Percentiles rank a stretch among this genome's conserved stretches.
Conservation (phyloP, 169 alveolate genomes). For the Perkinsus chesapeaki region DNA sequence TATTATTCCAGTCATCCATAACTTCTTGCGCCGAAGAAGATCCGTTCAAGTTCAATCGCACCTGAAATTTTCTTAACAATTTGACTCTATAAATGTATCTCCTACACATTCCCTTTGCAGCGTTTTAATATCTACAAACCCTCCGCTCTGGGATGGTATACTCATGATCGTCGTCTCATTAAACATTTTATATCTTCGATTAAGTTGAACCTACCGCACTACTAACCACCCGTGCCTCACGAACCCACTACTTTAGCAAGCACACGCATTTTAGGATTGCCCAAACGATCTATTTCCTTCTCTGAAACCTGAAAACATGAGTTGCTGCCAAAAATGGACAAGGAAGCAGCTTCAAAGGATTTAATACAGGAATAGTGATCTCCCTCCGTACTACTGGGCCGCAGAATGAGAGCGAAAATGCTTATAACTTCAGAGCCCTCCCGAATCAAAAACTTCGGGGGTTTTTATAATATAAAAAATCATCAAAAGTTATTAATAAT, state of each 20-base stretch:
- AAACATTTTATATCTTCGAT: background rate
- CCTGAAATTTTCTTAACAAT: too few relatives aligned
- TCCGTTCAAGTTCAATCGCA: background rate
- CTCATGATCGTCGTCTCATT: background rate
- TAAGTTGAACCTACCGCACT: background rate
- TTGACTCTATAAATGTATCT: too few relatives aligned
- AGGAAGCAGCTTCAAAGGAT: too few relatives aligned
- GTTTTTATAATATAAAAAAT: too few relatives aligned
- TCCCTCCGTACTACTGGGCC: too few relatives aligned
- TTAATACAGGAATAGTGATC: too few relatives aligned
- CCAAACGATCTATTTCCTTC: background rate
- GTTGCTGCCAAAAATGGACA: too few relatives aligned
- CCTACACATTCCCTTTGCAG: background rate
- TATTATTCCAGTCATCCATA: background rate
- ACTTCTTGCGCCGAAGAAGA: background rate
- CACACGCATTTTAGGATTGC: background rate
- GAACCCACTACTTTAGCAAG: background rate
- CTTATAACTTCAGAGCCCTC: too few relatives aligned
- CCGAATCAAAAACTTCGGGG: too few relatives aligned
- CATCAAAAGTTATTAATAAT: too few relatives aligned
- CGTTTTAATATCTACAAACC: background rate
- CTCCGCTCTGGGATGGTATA: background rate
- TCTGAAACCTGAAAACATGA: background rate
- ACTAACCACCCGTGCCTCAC: background rate
- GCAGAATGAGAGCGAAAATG: too few relatives aligned